phyloP scores from a whole-genome alignment of 164 flowering plant genomes.

The Nymphaea thermarum region DNA sequence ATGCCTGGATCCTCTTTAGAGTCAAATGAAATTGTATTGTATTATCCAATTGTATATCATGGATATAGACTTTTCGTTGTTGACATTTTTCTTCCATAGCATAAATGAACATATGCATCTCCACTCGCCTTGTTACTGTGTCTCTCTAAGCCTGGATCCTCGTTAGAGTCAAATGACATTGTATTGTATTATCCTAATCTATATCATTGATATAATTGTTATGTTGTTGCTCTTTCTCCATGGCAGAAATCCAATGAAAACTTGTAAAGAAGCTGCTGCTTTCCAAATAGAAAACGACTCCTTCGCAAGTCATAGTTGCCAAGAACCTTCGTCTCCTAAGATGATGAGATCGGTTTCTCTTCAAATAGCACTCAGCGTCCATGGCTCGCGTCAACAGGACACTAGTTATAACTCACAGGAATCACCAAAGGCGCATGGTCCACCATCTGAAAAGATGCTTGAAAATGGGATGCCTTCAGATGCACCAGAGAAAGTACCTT shows the following conservation, averaged over 20 bases:
- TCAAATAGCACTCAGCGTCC: constrained; percentile 54
- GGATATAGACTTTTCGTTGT: too few relatives aligned
- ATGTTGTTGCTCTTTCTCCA: not conserved
- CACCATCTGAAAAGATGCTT: constrained; percentile 63
- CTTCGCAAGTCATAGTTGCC: constrained; percentile 55
- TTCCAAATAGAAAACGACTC: constrained; percentile 85
- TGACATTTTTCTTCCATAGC: too few relatives aligned
- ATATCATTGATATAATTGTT: not conserved
- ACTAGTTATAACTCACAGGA: constrained; percentile 43
- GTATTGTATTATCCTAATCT: not conserved
- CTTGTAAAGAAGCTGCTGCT: constrained; percentile 45
- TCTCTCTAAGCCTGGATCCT: too few relatives aligned
- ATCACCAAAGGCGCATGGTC: constrained; percentile 61
- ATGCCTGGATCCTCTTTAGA: too few relatives aligned
- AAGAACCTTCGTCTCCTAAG: constrained; percentile 84
- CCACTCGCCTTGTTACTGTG: too few relatives aligned
- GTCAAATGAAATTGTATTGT: too few relatives aligned
- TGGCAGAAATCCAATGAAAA: constrained; percentile 65
- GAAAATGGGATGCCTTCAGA: constrained; percentile 60
- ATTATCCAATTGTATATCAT: too few relatives aligned
- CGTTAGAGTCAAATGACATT: too few relatives aligned
- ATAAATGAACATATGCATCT: too few relatives aligned
- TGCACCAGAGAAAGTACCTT: constrained; percentile 54
- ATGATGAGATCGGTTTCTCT: constrained; percentile 85
- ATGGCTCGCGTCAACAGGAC: constrained; percentile 40